A percentile compares a stretch with the other conserved stretches of the same genome.
Evolutionary conservation across 2,329 filamentous ascomycete genomes (phyloP).

Genomic region (Cladophialophora chaetospira): DNA sequence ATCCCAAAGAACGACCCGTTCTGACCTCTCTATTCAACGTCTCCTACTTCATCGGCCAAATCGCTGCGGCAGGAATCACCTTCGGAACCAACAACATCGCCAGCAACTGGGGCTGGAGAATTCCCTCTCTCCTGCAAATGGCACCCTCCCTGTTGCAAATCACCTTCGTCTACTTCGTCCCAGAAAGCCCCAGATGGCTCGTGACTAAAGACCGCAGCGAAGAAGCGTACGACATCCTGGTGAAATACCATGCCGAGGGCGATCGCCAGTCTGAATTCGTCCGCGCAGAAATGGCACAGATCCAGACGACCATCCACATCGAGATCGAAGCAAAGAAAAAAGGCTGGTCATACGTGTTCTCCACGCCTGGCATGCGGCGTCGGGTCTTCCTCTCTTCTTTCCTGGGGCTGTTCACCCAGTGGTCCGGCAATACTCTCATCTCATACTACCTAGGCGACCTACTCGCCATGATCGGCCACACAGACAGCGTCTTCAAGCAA

Average conservation of each 20-base stretch:
- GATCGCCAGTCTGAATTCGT: conserved; percentile 55
- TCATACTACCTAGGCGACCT: conserved; percentile 38
- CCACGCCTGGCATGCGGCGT: conserved; percentile 38
- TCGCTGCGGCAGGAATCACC: conserved; percentile 47
- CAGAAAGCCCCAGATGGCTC: conserved; percentile 32
- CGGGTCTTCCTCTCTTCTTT: conserved; percentile 37
- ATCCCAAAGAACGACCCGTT: conserved; percentile 63
- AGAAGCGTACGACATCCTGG: conserved; percentile 37
- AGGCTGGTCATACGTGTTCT: conserved; percentile 37
- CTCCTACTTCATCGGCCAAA: conserved; percentile 54
- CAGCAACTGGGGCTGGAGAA: conserved; percentile 49
- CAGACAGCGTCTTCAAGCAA: conserved; percentile 40
- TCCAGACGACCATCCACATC: conserved; percentile 57
- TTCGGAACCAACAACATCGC: conserved; percentile 43
- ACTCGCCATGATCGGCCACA: conserved; percentile 45
- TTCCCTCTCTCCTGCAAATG: conserved; percentile 50
- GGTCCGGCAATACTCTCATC: conserved; percentile 43
- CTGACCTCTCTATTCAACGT: conserved; percentile 64
- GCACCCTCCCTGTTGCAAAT: conserved; percentile 35
- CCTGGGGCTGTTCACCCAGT: conserved; percentile 44
- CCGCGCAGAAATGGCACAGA: conserved; percentile 62
- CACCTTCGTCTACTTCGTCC: conserved; percentile 37
- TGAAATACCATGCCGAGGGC: conserved; percentile 56
- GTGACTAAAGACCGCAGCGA: conserved; percentile 33
- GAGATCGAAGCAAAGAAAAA: conserved; percentile 55